Percentiles rank a stretch among this genome's conserved stretches.
Conservation (phyloP, 2,329 filamentous ascomycete genomes). For the Akanthomyces muscarius region DNA sequence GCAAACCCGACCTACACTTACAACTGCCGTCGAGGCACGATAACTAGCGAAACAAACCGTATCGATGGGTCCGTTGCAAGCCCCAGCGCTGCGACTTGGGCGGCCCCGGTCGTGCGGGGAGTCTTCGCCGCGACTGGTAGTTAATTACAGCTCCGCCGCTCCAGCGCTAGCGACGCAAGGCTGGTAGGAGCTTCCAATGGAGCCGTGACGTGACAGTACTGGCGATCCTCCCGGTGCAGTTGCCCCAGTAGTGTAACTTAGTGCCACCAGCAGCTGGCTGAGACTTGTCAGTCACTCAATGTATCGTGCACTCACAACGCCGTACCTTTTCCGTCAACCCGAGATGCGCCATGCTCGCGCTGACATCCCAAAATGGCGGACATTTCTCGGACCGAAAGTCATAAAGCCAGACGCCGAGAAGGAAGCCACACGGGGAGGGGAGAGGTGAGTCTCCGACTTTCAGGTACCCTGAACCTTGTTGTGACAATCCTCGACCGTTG, state of each 20-base stretch:
- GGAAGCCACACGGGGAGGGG: background rate
- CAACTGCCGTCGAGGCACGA: background rate
- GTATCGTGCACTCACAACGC: background rate
- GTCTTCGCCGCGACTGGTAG: background rate
- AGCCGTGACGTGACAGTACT: background rate
- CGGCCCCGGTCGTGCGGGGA: background rate
- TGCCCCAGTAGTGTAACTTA: too few species aligned
- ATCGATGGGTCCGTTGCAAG: background rate
- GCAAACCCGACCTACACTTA: background rate
- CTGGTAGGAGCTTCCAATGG: background rate
- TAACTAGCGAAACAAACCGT: background rate
- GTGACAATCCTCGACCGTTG: background rate
- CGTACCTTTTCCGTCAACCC: background rate
- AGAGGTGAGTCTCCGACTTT: background rate
- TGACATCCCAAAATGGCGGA: background rate
- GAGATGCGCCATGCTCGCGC: background rate
- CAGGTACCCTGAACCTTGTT: background rate
- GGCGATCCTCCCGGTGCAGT: too few species aligned
- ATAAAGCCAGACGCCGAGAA: background rate
- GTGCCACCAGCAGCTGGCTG: background rate
- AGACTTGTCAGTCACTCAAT: background rate
- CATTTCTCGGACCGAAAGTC: background rate
- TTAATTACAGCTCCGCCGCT: background rate
- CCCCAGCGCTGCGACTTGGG: background rate
- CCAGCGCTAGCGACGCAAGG: background rate